Conservation (phyloP, 768 basidiomycete genomes). For the Hirschioporus abietinus region DNA sequence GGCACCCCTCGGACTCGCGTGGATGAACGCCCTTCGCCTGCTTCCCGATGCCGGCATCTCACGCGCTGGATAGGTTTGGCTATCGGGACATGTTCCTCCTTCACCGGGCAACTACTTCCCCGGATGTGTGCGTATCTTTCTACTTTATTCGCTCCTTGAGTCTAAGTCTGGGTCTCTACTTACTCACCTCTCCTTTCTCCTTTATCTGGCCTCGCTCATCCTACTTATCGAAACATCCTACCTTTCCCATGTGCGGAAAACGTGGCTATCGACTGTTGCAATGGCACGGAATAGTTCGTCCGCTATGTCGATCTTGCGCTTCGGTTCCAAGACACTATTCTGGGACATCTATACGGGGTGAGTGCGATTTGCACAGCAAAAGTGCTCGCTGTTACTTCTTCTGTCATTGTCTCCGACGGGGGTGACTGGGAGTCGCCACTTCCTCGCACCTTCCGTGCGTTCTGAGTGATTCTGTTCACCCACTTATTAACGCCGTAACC, state of each 20-base stretch:
- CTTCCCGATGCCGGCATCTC: not conserved
- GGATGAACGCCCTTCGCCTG: not conserved
- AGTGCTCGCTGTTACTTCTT: not conserved
- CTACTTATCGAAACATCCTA: not conserved
- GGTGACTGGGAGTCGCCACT: not conserved
- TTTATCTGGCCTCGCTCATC: not conserved
- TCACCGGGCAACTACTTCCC: slow-evolving; percentile 75
- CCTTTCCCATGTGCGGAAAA: not conserved
- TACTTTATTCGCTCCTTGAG: not conserved
- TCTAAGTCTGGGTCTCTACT: not conserved
- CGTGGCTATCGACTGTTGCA: not conserved
- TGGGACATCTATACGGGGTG: slow-evolving; percentile 83
- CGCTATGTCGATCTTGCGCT: slow-evolving; percentile 73
- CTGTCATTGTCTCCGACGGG: not conserved
- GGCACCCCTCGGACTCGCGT: not conserved
- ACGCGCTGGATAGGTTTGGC: slow-evolving; percentile 35
- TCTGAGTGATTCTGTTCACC: not conserved
- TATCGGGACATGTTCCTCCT: slow-evolving; percentile 83
- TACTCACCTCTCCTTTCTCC: not conserved
- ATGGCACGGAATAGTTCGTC: slow-evolving; percentile 37
- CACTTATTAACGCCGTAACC: not conserved
- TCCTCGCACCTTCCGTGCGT: not conserved
- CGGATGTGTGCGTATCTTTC: slow-evolving; percentile 61
- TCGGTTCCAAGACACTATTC: slow-evolving; percentile 80
- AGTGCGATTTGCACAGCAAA: slow-evolving; percentile 21